A percentile compares a stretch with the other conserved stretches of the same genome.
Conservation (phyloP, 306 rosid genomes). For the Corylus avellana region DNA sequence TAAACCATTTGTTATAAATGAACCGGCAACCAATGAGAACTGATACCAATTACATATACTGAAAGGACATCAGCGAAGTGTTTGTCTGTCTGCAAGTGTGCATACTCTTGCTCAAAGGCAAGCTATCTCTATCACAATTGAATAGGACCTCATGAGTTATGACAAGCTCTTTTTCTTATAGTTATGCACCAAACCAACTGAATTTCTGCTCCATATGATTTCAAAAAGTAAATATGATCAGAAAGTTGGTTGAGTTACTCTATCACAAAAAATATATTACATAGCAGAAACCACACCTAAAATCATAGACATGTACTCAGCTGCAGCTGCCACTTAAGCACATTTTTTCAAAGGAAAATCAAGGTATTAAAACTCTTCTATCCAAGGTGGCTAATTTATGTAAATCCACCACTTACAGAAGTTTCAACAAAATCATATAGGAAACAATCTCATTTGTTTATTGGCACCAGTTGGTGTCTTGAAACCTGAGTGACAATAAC, state of each 20-base stretch:
- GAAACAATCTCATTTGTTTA: not conserved
- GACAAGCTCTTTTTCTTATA: not conserved
- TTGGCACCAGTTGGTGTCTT: not conserved
- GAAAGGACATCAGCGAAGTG: not conserved
- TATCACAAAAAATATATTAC: not conserved
- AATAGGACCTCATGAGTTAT: not conserved
- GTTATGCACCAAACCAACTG: not conserved
- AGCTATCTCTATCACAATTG: not conserved
- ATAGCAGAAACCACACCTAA: not conserved
- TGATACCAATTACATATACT: not conserved
- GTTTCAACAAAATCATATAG: not conserved
- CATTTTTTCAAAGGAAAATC: not conserved
- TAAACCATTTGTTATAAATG: not conserved
- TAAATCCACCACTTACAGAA: not conserved
- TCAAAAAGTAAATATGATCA: not conserved
- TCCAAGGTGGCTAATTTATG: not conserved
- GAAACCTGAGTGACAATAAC: not conserved
- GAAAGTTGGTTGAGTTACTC: not conserved
- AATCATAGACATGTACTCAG: slow-evolving; percentile 1
- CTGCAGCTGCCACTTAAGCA: slow-evolving; percentile 1
- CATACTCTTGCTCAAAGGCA: not conserved
- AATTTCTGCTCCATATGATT: not conserved
- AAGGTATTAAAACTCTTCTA: slow-evolving; percentile 1
- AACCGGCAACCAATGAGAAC: not conserved
- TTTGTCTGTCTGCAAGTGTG: not conserved